Evolutionary conservation across 495 filamentous ascomycete genomes (phyloP).

Genomic region (Neurospora intermedia): DNA sequence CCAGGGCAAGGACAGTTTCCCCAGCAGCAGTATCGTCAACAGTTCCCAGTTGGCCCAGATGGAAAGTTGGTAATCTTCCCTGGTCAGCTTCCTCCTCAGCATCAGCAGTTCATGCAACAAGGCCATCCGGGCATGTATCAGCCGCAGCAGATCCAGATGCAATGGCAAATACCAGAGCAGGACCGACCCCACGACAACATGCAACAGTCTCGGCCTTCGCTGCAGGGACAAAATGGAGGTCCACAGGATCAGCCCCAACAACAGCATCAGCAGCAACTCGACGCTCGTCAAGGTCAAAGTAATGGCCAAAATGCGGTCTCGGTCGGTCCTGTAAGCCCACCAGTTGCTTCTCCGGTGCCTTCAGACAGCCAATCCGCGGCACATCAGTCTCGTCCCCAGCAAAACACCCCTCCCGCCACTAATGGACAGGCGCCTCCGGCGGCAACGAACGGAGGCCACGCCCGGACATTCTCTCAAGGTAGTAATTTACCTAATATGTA

Average conservation of each 20-base stretch:
- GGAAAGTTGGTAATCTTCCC: constrained; percentile 12
- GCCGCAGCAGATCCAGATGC: constrained; percentile 1
- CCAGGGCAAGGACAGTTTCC: constrained; percentile 10
- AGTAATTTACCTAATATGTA: background rate
- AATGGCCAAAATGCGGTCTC: background rate
- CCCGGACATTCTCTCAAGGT: background rate
- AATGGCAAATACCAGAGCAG: background rate
- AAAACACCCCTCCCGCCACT: constrained; percentile 12
- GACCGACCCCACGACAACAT: constrained; percentile 1
- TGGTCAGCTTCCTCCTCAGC: constrained; percentile 12
- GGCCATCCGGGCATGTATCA: constrained; percentile 2
- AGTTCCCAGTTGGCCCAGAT: constrained; percentile 14
- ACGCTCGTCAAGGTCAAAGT: background rate
- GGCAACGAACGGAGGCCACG: background rate
- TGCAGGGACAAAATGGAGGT: constrained; percentile 3
- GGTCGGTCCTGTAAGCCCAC: background rate
- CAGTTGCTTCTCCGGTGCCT: constrained; percentile 5
- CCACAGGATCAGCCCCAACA: background rate
- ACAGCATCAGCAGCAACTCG: constrained; percentile 2
- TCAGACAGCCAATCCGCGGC: constrained; percentile 3
- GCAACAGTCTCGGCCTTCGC: constrained; percentile 8
- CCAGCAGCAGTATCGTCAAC: constrained; percentile 14
- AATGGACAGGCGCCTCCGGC: background rate
- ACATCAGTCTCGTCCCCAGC: constrained; percentile 10
- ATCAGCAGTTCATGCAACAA: constrained; percentile 2